Evolutionary conservation across 768 basidiomycete species (phyloP).

Genomic region (Rhizopogon rudus): DNA sequence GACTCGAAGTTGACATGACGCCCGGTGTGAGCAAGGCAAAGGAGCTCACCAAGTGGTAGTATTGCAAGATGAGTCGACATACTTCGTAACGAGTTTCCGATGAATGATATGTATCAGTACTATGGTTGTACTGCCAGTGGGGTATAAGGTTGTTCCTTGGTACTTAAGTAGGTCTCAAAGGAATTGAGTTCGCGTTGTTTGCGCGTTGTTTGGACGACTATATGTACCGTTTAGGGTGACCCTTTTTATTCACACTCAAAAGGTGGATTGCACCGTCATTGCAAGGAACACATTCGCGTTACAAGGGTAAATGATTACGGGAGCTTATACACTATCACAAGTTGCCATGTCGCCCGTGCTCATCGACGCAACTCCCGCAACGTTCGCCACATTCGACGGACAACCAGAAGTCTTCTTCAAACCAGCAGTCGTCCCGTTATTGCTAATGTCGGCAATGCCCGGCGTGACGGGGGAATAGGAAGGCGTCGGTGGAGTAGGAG

Average conservation of each 20-base stretch:
- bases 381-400: not conserved
- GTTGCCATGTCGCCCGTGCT: not conserved
- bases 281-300: not conserved
- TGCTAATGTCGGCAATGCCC: too few relatives aligned
- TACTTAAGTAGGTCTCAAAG: too few relatives aligned
- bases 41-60: slow-evolving; percentile 20
- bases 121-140: too few relatives aligned
- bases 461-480: too few relatives aligned
- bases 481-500: too few relatives aligned
- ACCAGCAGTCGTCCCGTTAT: not conserved
- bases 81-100: not conserved
- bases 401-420: not conserved
- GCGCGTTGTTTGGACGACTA: slow-evolving; percentile 9
- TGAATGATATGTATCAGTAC: too few relatives aligned
- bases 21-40: not conserved
- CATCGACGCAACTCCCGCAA: not conserved
- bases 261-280: not conserved
- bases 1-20: not conserved
- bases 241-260: not conserved
- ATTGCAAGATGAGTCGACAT: slow-evolving; percentile 28
- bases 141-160: too few relatives aligned
- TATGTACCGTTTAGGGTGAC: not conserved
- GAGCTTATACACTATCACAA: not conserved
- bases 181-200: slow-evolving; percentile 9
- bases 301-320: too few relatives aligned